These are phyloP conservation scores for Uronychia binucleata DNA, from an alignment of 73 alveolate species.

Conservation along the genomic window DNA sequence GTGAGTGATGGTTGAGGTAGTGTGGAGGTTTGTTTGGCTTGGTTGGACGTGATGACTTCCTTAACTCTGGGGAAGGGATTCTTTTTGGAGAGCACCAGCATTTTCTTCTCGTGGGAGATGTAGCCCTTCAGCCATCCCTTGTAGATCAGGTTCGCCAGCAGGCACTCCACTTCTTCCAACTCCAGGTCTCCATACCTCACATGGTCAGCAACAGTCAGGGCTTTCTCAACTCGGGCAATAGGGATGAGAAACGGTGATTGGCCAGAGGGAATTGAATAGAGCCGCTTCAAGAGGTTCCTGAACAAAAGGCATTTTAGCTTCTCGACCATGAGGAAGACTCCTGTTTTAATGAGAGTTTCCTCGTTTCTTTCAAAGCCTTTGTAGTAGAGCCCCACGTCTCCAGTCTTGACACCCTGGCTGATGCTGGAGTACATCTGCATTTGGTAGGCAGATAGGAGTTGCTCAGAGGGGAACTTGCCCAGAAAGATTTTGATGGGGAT, in stretches of 20 bases:
- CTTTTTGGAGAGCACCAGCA: slow-evolving; percentile 68
- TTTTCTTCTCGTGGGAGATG: slow-evolving; percentile 70
- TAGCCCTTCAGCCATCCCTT: slow-evolving; percentile 77
- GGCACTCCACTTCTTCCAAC: slow-evolving; percentile 69
- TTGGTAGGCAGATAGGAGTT: slow-evolving; percentile 49
- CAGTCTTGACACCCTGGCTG: slow-evolving; percentile 45
- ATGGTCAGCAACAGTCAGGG: background rate
- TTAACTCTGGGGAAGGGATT: slow-evolving; percentile 59
- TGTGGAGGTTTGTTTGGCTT: background rate
- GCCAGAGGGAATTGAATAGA: slow-evolving; percentile 10
- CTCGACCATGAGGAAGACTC: slow-evolving; percentile 71
- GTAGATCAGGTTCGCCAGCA: slow-evolving; percentile 68
- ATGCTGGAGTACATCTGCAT: slow-evolving; percentile 51
- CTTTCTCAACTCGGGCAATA: background rate
- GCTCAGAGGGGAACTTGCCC: slow-evolving; percentile 61
- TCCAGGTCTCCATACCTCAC: background rate
- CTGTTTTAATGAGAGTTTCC: slow-evolving; percentile 58
- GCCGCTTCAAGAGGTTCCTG: slow-evolving; percentile 55
- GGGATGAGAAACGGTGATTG: background rate
- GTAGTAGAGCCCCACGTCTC: slow-evolving; percentile 58
- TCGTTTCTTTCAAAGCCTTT: slow-evolving; percentile 37
- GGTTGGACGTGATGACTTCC: background rate
- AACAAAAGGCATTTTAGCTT: slow-evolving; percentile 47
- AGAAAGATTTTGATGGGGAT: slow-evolving; percentile 75
- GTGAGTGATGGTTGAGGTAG: too few species aligned